Percentiles rank a stretch among this genome's conserved stretches.
These are phyloP conservation scores for Hyaloscypha finlandica DNA, from an alignment of 495 filamentous ascomycete genomes.

Conservation along the genomic window DNA sequence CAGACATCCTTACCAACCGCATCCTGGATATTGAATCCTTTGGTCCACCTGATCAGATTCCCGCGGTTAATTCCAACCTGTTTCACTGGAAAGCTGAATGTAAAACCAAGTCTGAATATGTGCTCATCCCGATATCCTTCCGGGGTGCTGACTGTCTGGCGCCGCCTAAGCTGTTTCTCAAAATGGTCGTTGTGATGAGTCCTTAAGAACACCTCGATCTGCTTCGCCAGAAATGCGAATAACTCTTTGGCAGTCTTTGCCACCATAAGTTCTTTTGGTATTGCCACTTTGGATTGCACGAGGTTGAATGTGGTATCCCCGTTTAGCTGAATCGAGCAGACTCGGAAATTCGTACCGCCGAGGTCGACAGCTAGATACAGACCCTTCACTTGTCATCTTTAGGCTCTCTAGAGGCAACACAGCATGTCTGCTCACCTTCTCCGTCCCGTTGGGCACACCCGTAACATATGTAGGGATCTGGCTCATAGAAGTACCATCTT, in stretches of 20 bases:
- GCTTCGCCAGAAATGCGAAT: slow-evolving; percentile 89
- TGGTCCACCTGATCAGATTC: slow-evolving; percentile 93
- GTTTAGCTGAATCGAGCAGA: slow-evolving; percentile 90
- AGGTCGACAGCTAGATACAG: slow-evolving; percentile 95
- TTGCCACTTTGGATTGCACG: slow-evolving; percentile 87
- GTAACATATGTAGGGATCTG: slow-evolving; percentile 99
- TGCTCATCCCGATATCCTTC: slow-evolving; percentile 63
- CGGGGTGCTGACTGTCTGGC: slow-evolving; percentile 52
- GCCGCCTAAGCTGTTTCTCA: slow-evolving; percentile 62
- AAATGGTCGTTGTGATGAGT: slow-evolving; percentile 91
- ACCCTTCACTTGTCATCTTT: slow-evolving; percentile 56
- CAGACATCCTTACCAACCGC: slow-evolving; percentile 95
- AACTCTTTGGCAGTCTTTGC: slow-evolving; percentile 84
- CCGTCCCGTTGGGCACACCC: slow-evolving; percentile 92
- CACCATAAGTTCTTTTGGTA: slow-evolving; percentile 87
- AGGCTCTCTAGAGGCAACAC: background rate
- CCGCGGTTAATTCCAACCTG: slow-evolving; percentile 94
- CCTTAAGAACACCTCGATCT: slow-evolving; percentile 85
- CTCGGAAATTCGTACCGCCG: slow-evolving; percentile 96
- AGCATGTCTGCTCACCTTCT: slow-evolving; percentile 63
- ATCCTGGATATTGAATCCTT: slow-evolving; percentile 94
- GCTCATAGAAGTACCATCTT: slow-evolving; percentile 77
- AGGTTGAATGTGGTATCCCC: slow-evolving; percentile 92
- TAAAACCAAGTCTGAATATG: slow-evolving; percentile 91
- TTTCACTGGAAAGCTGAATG: slow-evolving; percentile 95